Percentiles rank a stretch among this genome's conserved stretches.
Evolutionary conservation across 352 stramenopile genomes (phyloP).

Genomic region (Phytophthora citrophthora): DNA sequence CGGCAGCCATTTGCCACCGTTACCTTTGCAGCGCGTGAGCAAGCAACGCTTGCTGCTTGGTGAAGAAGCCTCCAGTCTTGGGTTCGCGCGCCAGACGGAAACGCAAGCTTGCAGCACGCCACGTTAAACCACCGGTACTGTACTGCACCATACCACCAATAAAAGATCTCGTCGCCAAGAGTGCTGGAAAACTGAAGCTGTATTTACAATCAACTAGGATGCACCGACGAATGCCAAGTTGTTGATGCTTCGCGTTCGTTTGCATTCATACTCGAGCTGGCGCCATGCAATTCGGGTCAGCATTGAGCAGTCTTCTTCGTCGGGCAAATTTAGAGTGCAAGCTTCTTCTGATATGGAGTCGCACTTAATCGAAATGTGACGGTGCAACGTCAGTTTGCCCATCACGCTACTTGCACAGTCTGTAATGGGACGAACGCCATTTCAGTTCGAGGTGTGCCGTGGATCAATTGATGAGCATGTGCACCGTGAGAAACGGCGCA

Average conservation of each 20-base stretch:
- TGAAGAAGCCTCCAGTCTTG: conserved; percentile 12
- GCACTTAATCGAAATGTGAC: conserved; percentile 34
- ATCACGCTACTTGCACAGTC: conserved; percentile 11
- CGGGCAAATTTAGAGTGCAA: background rate
- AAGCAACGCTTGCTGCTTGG: conserved; percentile 21
- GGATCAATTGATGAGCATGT: background rate
- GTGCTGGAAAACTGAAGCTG: background rate
- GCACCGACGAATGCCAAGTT: background rate
- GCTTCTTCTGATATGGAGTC: conserved; percentile 20
- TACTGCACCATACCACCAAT: conserved; percentile 1
- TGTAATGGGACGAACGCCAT: conserved; percentile 3
- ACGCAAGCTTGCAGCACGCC: conserved; percentile 10
- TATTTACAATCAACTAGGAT: background rate
- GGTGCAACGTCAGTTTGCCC: conserved; percentile 9
- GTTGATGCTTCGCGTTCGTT: background rate
- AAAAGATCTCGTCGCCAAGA: conserved; percentile 13
- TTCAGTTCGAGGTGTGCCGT: background rate
- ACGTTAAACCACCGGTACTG: conserved; percentile 18
- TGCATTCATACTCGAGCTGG: background rate
- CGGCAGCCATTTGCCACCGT: too few species aligned
- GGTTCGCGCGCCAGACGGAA: conserved; percentile 5
- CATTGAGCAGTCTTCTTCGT: background rate
- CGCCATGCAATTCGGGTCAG: conserved; percentile 7
- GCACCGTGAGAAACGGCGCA: background rate
- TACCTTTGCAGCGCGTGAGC: conserved; percentile 9